Percentiles rank a stretch among this genome's conserved stretches.
These are phyloP conservation scores for Globisporangium recalcitrans DNA, from an alignment of 352 stramenopile species.

Conservation along the genomic window DNA sequence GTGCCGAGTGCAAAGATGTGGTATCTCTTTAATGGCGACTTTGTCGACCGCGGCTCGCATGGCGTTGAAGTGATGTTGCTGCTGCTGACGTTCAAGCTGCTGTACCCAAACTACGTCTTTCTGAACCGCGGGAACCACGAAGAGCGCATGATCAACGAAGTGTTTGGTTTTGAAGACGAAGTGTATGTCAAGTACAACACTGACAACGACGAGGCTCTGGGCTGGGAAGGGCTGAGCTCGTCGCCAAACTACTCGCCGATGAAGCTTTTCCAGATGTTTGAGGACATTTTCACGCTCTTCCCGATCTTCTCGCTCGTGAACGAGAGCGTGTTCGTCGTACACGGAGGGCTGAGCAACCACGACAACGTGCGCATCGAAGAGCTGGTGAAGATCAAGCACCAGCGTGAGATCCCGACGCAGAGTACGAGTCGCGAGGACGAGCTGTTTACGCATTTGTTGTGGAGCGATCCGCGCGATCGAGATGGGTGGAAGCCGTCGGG, in stretches of 20 bases:
- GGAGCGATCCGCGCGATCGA: conserved; percentile 83
- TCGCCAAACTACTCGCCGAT: conserved; percentile 68
- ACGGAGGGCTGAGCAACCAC: conserved; percentile 89
- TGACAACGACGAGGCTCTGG: conserved; percentile 68
- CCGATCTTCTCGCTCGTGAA: conserved; percentile 91
- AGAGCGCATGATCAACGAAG: conserved; percentile 90
- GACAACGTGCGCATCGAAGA: conserved; percentile 87
- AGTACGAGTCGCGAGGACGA: conserved; percentile 73
- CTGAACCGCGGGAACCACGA: conserved; percentile 96
- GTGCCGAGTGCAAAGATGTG: conserved; percentile 83
- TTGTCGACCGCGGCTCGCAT: conserved; percentile 91
- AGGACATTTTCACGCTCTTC: conserved; percentile 83
- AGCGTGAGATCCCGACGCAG: conserved; percentile 86
- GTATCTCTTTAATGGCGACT: conserved; percentile 96
- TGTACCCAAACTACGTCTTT: conserved; percentile 87
- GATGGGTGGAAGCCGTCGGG: conserved; percentile 60
- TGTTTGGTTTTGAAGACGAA: conserved; percentile 86
- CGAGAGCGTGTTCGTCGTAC: conserved; percentile 88
- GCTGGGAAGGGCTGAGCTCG: conserved; percentile 49
- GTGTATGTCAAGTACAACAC: conserved; percentile 77
- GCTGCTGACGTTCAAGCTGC: conserved; percentile 87
- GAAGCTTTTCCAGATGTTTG: conserved; percentile 81
- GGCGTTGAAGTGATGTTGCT: conserved; percentile 90
- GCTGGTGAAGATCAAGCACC: conserved; percentile 76
- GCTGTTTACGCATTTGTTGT: conserved; percentile 89